Conservation (phyloP, 306 rosid species). For the Hippophae rhamnoides region DNA sequence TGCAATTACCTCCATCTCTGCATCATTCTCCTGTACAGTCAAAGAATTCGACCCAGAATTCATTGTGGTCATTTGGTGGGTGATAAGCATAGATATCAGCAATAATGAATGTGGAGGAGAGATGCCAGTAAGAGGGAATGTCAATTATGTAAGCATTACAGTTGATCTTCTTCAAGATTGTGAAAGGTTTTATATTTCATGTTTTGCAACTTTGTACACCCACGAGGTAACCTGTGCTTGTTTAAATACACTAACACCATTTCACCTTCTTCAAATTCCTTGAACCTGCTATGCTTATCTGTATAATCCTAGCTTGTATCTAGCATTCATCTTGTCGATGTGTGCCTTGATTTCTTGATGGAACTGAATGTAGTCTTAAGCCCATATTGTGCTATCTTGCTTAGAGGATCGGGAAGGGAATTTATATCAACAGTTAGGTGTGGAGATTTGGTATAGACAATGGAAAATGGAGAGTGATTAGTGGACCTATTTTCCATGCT, state of each 20-base stretch:
- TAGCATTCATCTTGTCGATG: too few relatives aligned
- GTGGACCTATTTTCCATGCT: not conserved
- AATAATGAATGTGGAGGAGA: not conserved
- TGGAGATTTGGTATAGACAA: not conserved
- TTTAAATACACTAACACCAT: not conserved
- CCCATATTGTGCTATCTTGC: not conserved
- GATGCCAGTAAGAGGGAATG: not conserved
- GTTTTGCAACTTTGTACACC: not conserved
- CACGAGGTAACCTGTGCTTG: not conserved
- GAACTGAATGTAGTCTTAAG: not conserved
- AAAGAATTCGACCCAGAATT: not conserved
- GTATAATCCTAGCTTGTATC: not conserved
- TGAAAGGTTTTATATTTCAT: not conserved
- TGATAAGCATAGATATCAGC: not conserved
- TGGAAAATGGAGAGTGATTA: not conserved
- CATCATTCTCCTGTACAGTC: not conserved
- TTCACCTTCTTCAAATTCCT: not conserved
- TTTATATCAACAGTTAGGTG: not conserved
- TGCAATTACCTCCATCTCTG: not conserved
- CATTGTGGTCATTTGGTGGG: not conserved
- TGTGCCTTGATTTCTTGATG: too few relatives aligned
- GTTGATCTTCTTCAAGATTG: not conserved
- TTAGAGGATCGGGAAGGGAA: fast-evolving
- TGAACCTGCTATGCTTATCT: not conserved
- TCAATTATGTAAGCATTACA: not conserved